Conservation (phyloP, 805 yeast species). For the Teunomyces cretensis region DNA sequence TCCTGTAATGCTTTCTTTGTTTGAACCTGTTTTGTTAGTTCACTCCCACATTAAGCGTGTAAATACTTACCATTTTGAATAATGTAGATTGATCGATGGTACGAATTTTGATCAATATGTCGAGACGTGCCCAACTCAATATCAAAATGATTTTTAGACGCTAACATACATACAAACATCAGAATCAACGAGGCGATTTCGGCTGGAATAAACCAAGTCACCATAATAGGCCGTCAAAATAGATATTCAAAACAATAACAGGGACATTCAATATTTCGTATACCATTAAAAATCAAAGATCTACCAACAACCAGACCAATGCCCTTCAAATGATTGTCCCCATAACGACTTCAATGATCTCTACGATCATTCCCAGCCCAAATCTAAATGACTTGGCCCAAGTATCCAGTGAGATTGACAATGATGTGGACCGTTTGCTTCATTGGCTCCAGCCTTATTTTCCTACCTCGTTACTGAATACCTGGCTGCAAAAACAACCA, state of each 20-base stretch:
- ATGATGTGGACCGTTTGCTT: conserved; percentile 33
- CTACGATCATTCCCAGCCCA: conserved; percentile 9
- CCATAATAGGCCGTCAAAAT: too few species aligned
- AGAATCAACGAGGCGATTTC: background rate
- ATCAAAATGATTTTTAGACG: background rate
- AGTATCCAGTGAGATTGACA: conserved; percentile 26
- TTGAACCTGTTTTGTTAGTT: background rate
- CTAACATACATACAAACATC: background rate
- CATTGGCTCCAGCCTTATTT: conserved; percentile 34
- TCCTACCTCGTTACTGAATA: conserved; percentile 10
- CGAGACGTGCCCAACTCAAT: background rate
- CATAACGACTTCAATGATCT: background rate
- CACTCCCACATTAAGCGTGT: background rate
- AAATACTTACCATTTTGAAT: conserved; percentile 3
- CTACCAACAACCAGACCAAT: background rate
- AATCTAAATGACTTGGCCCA: conserved; percentile 9
- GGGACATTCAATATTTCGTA: too few species aligned
- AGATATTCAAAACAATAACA: too few species aligned
- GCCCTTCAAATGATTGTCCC: background rate
- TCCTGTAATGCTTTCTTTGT: conserved; percentile 15
- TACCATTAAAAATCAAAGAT: background rate
- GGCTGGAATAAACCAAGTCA: too few species aligned
- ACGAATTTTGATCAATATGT: background rate
- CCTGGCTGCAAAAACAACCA: conserved; percentile 3
- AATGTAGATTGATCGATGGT: too few species aligned